Base-by-base conservation (phyloP, 257 asterid species). In the Fraxinus pennsylvanica region DNA sequence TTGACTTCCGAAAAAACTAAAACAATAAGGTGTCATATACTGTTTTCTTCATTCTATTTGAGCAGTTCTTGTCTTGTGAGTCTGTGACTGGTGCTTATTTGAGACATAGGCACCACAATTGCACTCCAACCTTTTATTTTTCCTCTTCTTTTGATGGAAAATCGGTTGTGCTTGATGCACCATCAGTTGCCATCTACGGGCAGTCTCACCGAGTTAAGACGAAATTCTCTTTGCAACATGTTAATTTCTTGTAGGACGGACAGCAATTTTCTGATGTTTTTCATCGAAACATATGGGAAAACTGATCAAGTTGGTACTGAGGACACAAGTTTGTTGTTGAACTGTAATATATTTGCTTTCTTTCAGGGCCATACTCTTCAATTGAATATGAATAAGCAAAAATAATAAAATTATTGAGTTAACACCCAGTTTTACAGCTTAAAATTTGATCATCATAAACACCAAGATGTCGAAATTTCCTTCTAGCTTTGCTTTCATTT, bases 271-370 rank as follows among this genome's bases (percentile, higher is more conserved):
- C 85, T 12, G 71, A 79, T 13, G 85, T 38, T 78, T 74, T 79
- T 68, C 17, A 78, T 81, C 78, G 82, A 84, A 75, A 77, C 84
- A 43, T 78, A 83, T 21, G 85, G 82, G 43, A 84, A 84, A 76
- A 75, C 82, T 0, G 80, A 85, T 9, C 75, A 38, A 6, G 43
- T 38, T 38, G 43, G 43, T 0, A 38, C 43, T 7, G 43, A 7
- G 43, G 43, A 1, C 43, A 38, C 43, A 38, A 38, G 10, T 7
- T 38, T 38, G 10, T 0, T 0, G 43, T 38, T 38, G 43, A 38
- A 38, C 43, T 7, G 43, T 6, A 38, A 38, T 38, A 38, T 38
- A 38, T 38, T 38, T 38, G 2, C 43, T 38, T 38, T 38, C 43
- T 38, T 38, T 38, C 43, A 1, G 8, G 43, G 10, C 1, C 10